Evolutionary conservation across 106 monocot species (phyloP).

Genomic region (Allium sativum): DNA sequence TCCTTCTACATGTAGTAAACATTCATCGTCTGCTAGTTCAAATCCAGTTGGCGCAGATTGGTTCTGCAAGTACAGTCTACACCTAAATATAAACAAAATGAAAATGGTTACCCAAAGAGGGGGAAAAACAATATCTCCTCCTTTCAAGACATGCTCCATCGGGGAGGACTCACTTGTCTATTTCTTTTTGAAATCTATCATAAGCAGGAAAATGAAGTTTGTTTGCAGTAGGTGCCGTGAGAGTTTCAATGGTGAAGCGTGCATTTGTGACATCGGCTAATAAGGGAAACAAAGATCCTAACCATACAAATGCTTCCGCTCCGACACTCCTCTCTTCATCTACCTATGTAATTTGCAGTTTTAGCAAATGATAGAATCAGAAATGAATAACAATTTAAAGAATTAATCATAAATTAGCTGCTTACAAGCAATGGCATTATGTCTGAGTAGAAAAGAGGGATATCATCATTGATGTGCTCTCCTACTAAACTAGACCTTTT

Average conservation of each 20-base stretch:
- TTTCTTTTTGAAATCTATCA: conserved; percentile 76
- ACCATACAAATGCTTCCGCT: conserved; percentile 77
- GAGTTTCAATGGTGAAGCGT: conserved; percentile 68
- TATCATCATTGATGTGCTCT: conserved; percentile 50
- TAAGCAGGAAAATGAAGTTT: conserved; percentile 82
- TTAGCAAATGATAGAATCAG: not conserved
- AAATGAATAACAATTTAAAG: not conserved
- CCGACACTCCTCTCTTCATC: conserved; percentile 62
- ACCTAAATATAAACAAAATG: conserved; percentile 19
- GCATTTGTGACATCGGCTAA: conserved; percentile 66
- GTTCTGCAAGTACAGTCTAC: conserved; percentile 39
- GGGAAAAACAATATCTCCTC: no score
- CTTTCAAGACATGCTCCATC: no score
- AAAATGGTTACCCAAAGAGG: not conserved
- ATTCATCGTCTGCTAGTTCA: conserved; percentile 65
- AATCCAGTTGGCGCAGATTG: conserved; percentile 55
- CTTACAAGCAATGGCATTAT: conserved; percentile 92
- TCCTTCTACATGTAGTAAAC: conserved; percentile 83
- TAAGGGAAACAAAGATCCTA: conserved; percentile 57
- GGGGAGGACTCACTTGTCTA: conserved; percentile 42
- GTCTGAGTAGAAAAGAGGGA: conserved; percentile 83
- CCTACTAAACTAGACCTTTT: conserved; percentile 16
- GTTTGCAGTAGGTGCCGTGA: conserved; percentile 48
- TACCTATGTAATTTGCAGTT: conserved; percentile 30
- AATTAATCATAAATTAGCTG: not conserved